Conservation (phyloP, 257 asterid species). For the Solanum chmielewskii region DNA sequence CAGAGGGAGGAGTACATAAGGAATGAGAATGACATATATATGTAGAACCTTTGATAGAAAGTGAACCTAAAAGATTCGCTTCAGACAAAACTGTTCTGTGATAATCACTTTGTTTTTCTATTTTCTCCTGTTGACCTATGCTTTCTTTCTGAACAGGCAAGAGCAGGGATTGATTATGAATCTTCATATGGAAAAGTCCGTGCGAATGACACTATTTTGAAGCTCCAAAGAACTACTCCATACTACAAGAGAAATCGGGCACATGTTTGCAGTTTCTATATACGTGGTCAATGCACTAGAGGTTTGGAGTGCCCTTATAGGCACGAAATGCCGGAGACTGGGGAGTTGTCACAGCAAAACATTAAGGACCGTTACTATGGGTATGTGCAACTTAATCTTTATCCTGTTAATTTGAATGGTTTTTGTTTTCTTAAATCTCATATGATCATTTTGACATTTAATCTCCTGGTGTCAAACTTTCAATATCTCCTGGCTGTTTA, state of each 20-base stretch:
- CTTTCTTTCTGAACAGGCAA: constrained; percentile 42
- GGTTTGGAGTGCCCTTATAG: constrained; percentile 97
- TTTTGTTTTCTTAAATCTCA: not conserved
- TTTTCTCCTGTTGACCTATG: not conserved
- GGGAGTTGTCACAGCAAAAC: constrained; percentile 93
- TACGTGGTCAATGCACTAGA: constrained; percentile 97
- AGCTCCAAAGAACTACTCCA: constrained; percentile 94
- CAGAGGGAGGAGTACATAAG: not conserved
- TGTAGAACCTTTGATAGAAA: not conserved
- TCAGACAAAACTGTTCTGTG: not conserved
- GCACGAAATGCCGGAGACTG: constrained; percentile 99
- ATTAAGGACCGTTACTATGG: constrained; percentile 96
- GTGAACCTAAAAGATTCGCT: not conserved
- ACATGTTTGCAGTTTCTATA: constrained; percentile 92
- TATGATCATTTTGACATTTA: not conserved
- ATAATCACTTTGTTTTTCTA: not conserved
- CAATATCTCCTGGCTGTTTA: not conserved
- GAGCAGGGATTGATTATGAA: constrained; percentile 97
- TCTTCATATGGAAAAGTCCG: constrained; percentile 92
- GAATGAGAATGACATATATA: not conserved
- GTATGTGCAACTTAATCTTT: constrained; percentile 25
- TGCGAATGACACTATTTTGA: constrained; percentile 77
- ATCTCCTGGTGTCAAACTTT: not conserved
- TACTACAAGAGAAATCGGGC: constrained; percentile 94
- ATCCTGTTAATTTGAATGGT: not conserved